Evolutionary conservation across 2,329 filamentous ascomycete genomes (phyloP).

Genomic region (Colletotrichum cereale): DNA sequence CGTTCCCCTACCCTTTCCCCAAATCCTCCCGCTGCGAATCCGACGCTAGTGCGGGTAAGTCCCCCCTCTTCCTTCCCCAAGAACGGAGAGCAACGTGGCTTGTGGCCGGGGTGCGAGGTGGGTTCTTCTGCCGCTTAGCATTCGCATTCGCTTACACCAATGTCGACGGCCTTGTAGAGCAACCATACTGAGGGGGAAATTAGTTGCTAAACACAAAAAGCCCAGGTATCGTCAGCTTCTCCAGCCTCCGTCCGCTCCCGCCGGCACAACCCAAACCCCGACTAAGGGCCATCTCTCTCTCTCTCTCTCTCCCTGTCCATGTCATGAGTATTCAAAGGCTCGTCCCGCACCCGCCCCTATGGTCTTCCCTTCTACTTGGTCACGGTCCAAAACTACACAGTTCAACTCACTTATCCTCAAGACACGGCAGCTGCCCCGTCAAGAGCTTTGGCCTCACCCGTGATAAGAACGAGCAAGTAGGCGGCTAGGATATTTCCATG

Average conservation of each 20-base stretch:
- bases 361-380: not conserved
- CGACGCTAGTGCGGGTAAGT: too few relatives aligned
- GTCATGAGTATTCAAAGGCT: not conserved
- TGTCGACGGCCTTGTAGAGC: too few relatives aligned
- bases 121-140: too few relatives aligned
- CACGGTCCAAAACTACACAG: not conserved
- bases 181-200: too few relatives aligned
- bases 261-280: slow-evolving; percentile 21
- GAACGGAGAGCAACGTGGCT: not conserved
- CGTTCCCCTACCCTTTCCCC: not conserved
- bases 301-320: not conserved
- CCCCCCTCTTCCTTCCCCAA: too few relatives aligned
- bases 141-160: too few relatives aligned
- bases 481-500: slow-evolving; percentile 24
- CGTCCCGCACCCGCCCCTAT: too few relatives aligned
- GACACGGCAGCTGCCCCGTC: not conserved
- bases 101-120: too few relatives aligned
- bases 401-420: too few relatives aligned
- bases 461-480: too few relatives aligned
- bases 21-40: not conserved
- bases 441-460: not conserved
- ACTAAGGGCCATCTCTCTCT: not conserved
- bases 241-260: not conserved
- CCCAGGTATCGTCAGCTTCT: not conserved
- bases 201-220: too few relatives aligned